Percentiles rank a stretch among this genome's conserved stretches.
phyloP scores from a whole-genome alignment of 345 rosid genomes.

The Corchorus olitorius region DNA sequence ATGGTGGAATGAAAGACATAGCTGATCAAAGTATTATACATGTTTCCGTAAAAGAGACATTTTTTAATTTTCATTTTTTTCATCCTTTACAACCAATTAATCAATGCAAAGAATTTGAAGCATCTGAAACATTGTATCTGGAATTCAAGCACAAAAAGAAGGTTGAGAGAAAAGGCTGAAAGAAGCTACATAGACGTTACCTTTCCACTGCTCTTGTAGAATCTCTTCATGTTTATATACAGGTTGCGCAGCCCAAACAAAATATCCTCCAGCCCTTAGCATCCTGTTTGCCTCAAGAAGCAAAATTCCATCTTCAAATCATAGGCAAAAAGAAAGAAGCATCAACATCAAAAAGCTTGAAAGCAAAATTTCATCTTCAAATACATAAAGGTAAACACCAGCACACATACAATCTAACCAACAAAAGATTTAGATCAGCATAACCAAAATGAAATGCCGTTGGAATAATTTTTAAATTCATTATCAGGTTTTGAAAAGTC shows the following conservation, averaged over 20 bases:
- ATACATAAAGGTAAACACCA: neutral
- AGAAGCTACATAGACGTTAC: conserved; percentile 25
- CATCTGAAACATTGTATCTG: neutral
- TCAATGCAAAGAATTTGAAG: neutral
- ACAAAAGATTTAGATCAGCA: neutral
- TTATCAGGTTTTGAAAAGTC: neutral
- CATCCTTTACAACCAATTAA: neutral
- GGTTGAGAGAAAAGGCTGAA: neutral
- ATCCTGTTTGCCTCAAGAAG: conserved; percentile 69
- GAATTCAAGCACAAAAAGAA: neutral
- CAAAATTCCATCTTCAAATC: conserved; percentile 53
- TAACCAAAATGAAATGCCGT: neutral
- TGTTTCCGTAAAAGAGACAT: neutral
- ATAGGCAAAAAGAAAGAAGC: conserved; percentile 18
- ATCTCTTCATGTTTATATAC: conserved; percentile 55
- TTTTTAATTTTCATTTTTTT: neutral
- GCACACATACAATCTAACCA: conserved; percentile 6
- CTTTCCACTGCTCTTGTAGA: conserved; percentile 59
- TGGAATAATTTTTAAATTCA: neutral
- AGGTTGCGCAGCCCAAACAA: conserved; percentile 65
- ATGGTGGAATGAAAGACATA: neutral
- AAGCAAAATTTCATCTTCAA: no score
- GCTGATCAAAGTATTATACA: neutral
- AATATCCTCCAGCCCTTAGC: conserved; percentile 72
- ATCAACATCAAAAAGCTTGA: conserved; percentile 6